phyloP scores from a whole-genome alignment of 2,329 filamentous ascomycete species.

The Diplodia intermedia region DNA sequence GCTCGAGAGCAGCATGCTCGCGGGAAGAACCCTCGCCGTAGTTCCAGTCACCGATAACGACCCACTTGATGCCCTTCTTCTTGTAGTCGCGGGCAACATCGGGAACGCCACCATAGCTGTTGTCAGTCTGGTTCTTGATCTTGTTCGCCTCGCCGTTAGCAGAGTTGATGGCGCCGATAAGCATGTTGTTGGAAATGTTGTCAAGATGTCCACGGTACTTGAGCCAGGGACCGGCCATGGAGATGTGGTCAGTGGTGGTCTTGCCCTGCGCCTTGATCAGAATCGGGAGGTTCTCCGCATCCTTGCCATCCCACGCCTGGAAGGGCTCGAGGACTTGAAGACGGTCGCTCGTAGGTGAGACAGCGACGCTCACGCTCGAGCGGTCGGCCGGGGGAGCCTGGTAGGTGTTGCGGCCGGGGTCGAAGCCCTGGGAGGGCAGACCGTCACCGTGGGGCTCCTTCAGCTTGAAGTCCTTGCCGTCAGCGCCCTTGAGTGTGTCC shows the following conservation, averaged over 20 bases:
- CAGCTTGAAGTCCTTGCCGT: slow-evolving; percentile 95
- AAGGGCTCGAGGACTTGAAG: slow-evolving; percentile 92
- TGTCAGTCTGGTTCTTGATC: slow-evolving; percentile 87
- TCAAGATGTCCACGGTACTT: slow-evolving; percentile 99
- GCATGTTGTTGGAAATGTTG: slow-evolving; percentile 99
- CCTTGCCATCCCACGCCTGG: slow-evolving; percentile 88
- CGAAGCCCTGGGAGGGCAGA: slow-evolving; percentile 82
- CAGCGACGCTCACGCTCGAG: slow-evolving; percentile 73
- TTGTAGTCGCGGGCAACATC: slow-evolving; percentile 98
- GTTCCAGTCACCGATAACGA: slow-evolving; percentile 99
- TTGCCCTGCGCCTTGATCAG: slow-evolving; percentile 97
- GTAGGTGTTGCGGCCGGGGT: slow-evolving; percentile 91
- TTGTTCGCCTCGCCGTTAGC: slow-evolving; percentile 98
- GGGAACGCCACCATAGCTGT: slow-evolving; percentile 85
- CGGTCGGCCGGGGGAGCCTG: slow-evolving; percentile 90
- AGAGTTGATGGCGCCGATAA: slow-evolving; percentile 95
- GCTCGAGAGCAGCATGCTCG: slow-evolving; percentile 98
- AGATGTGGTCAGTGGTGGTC: slow-evolving; percentile 97
- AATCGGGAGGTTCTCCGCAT: slow-evolving; percentile 82
- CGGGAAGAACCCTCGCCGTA: slow-evolving; percentile 97
- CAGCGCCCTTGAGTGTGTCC: slow-evolving; percentile 90
- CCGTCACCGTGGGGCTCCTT: slow-evolving; percentile 78
- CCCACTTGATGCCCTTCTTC: slow-evolving; percentile 94
- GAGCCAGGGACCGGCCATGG: slow-evolving; percentile 95
- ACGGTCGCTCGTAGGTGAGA: slow-evolving; percentile 89